These are phyloP conservation scores for Russula vinacea DNA, from an alignment of 768 basidiomycete genomes.

Conservation along the genomic window DNA sequence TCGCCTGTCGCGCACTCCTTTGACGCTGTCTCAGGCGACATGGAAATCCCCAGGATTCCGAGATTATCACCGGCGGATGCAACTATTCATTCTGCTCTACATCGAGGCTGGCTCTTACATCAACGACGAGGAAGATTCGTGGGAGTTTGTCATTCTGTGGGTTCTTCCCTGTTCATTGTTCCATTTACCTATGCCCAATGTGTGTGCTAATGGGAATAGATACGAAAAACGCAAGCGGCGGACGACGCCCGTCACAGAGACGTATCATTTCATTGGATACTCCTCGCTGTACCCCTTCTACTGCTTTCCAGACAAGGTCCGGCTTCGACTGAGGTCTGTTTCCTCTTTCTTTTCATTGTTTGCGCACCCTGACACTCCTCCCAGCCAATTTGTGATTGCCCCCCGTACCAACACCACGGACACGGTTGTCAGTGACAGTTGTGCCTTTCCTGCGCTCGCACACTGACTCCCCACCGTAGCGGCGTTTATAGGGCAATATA, in stretches of 20 bases:
- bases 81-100: constrained; percentile 89
- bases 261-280: constrained; percentile 94
- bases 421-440: constrained; percentile 75
- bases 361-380: constrained; percentile 1
- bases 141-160: constrained; percentile 90
- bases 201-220: constrained; percentile 41
- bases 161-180: constrained; percentile 35
- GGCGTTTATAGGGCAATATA: constrained; percentile 86
- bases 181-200: neutral
- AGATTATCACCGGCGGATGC: constrained; percentile 90
- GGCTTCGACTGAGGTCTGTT: constrained; percentile 77
- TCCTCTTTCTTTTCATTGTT: neutral
- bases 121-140: constrained; percentile 85
- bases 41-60: constrained; percentile 84
- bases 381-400: constrained; percentile 88
- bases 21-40: constrained; percentile 53
- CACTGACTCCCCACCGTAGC: constrained; percentile 45
- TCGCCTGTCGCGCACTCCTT: neutral
- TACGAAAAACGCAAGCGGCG: constrained; percentile 79
- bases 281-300: constrained; percentile 95
- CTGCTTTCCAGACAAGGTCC: constrained; percentile 87
- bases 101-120: constrained; percentile 97
- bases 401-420: constrained; percentile 84
- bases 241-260: constrained; percentile 45
- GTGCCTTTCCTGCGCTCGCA: neutral